phyloP scores from a whole-genome alignment of 2,329 filamentous ascomycete genomes.

The Penicillium brasilianum region DNA sequence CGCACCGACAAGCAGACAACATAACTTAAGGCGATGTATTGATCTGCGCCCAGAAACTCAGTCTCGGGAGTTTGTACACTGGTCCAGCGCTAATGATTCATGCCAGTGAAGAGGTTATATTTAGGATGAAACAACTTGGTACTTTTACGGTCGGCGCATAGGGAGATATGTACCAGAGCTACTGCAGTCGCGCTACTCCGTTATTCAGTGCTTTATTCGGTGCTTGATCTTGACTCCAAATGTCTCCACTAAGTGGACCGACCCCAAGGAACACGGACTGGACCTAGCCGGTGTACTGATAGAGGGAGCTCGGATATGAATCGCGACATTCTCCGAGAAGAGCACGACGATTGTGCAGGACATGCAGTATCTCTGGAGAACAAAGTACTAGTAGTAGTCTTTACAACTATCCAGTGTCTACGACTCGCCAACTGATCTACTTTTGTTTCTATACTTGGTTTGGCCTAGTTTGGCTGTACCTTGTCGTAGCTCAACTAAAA shows the following conservation, averaged over 20 bases:
- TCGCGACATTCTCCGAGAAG: slow-evolving; percentile 23
- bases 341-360: slow-evolving; percentile 13
- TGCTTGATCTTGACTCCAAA: neutral
- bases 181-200: neutral
- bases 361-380: neutral
- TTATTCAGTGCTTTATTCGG: neutral
- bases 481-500: neutral
- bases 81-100: neutral
- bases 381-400: neutral
- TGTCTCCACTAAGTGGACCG: slow-evolving; percentile 2
- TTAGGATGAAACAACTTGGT: neutral
- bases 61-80: slow-evolving; percentile 5
- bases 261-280: slow-evolving; percentile 5
- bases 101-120: slow-evolving; percentile 9
- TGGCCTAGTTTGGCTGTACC: neutral
- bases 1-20: neutral
- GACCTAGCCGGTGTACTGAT: slow-evolving; percentile 16
- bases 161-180: neutral
- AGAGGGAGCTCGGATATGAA: neutral
- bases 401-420: neutral
- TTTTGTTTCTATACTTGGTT: neutral
- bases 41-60: slow-evolving; percentile 9
- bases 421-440: slow-evolving; percentile 1
- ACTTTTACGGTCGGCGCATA: neutral
- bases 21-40: neutral